Evolutionary conservation across 2,329 filamentous ascomycete species (phyloP), one percentile per base, ranked within the genome.

Genomic region (Monosporascus sp.): DNA sequence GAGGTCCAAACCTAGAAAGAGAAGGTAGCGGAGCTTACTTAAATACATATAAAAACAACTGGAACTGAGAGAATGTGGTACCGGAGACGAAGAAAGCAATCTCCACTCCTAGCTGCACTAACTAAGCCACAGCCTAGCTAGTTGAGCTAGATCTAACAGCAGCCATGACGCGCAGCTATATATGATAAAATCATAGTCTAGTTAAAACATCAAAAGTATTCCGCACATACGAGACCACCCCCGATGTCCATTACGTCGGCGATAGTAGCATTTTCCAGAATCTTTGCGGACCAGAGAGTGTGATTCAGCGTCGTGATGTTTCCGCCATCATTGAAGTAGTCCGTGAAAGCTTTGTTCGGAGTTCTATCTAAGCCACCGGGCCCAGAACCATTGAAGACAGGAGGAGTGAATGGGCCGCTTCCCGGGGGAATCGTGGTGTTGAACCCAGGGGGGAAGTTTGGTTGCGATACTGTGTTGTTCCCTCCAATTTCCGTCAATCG

Each of bases 241-340:
- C 54, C 49, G 0, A 55, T 50, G 49, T 65, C 57, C 60, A 65
- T 64, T 2, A 65, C 62, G 45, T 64, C 63, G 3, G 51, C 58
- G 39, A 65, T 65, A 0, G 62, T 65, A n/a, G 55, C 45, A 43
- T 65, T 65, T n/a, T 55, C 54, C 55, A 65, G 27, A 5, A 64
- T 58, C 5, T 51, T 53, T 0, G 52, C 61, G 8, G 59, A 60
- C 62, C 62, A 64, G 9, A 65, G 58, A 3, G 55, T 65, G 52
- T 65, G 63, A 45, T 63, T 65, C 43, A 65, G 45, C 27, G 63
- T 65, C 1, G 62, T 64, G 0, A 51, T 38, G 31, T 60, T 59
- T 9, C 60, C 61, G n/a, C 56, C 60, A 18, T 65, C 63, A 48
- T 60, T 59, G 54, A 64, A 64, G 54, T 64, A 60, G 38, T 62